A percentile compares a stretch with the other conserved stretches of the same genome.
These are phyloP conservation scores for Biscogniauxia mediterranea DNA, from an alignment of 2,329 filamentous ascomycete genomes.

Conservation along the genomic window DNA sequence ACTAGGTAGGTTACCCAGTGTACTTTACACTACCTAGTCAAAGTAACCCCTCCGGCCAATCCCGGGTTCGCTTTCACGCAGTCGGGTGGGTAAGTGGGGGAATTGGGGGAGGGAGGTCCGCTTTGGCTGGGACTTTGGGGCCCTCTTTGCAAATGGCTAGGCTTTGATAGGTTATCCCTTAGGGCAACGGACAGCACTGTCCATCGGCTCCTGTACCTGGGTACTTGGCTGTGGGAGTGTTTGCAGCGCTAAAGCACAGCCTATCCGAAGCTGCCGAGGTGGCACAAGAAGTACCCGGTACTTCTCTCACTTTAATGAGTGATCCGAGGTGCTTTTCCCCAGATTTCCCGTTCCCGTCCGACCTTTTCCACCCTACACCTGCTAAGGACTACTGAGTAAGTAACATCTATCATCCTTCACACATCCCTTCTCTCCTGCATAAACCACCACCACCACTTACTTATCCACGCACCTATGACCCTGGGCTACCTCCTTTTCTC, in stretches of 20 bases:
- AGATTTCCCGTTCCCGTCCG: background rate
- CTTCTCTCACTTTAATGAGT: background rate
- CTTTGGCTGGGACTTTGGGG: constrained; percentile 2
- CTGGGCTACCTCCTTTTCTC: background rate
- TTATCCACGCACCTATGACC: background rate
- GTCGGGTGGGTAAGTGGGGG: background rate
- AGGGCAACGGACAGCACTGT: background rate
- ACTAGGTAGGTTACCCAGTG: no score
- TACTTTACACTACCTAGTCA: background rate
- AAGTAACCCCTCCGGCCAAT: background rate
- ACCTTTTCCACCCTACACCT: background rate
- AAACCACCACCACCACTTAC: no score
- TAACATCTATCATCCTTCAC: no score
- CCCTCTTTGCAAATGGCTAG: constrained; percentile 14
- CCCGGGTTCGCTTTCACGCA: constrained; percentile 1
- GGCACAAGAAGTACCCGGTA: background rate
- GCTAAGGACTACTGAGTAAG: background rate
- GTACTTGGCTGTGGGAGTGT: background rate
- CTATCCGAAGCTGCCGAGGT: no score
- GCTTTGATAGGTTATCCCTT: constrained; percentile 15
- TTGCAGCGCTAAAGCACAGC: background rate
- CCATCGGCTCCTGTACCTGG: background rate
- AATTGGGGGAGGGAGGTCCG: background rate
- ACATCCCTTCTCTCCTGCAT: no score
- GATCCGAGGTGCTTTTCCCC: background rate